Percentiles rank a stretch among this genome's conserved stretches.
Conservation (phyloP, 2,329 filamentous ascomycete species). For the Cladosporium colombiae region DNA sequence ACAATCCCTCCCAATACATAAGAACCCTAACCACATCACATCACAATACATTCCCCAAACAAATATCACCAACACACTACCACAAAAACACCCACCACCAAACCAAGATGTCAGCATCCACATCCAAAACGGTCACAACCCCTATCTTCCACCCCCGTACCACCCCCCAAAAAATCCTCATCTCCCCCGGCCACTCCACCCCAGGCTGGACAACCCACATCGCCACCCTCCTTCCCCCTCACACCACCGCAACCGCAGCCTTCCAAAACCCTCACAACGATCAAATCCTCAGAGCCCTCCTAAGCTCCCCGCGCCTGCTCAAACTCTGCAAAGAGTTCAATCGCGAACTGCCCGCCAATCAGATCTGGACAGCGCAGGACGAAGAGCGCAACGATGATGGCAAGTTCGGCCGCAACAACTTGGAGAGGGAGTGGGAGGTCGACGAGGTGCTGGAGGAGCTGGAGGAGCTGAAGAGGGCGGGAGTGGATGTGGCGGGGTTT, state of each 20-base stretch:
- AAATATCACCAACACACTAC: background rate
- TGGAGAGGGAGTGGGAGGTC: background rate
- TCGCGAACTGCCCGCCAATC: background rate
- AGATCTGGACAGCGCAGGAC: background rate
- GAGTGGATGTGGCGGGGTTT: background rate
- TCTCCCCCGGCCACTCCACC: conserved; percentile 4
- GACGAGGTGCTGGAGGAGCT: conserved; percentile 1
- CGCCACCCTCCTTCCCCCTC: background rate
- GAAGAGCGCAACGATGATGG: background rate
- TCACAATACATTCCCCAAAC: background rate
- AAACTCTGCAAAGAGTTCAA: background rate
- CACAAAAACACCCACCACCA: background rate
- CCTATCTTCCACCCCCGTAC: background rate
- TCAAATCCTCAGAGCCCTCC: background rate
- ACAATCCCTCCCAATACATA: background rate
- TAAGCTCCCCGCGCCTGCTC: background rate
- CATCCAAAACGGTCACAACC: background rate
- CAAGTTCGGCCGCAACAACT: background rate
- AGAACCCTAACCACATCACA: background rate
- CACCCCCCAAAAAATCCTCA: background rate
- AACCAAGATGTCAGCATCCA: background rate
- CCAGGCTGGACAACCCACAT: conserved; percentile 4
- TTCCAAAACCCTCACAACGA: background rate
- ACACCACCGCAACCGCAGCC: background rate
- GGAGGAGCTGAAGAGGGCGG: background rate